Conservation (phyloP, 495 filamentous ascomycete species). For the Talaromyces thailandensis region DNA sequence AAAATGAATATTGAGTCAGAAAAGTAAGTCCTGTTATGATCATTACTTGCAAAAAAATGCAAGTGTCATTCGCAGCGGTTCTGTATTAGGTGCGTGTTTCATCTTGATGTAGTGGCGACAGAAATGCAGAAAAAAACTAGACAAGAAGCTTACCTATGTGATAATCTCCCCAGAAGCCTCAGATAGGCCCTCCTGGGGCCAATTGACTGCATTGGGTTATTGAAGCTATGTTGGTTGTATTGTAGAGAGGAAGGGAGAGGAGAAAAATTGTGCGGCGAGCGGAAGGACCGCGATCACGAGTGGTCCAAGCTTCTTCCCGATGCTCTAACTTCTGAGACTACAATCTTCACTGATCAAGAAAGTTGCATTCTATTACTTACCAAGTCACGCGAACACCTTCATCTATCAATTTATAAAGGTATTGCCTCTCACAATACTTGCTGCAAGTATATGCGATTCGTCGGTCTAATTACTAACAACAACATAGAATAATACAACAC, state of each 20-base stretch:
- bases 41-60: conserved; percentile 25
- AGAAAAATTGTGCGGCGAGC: conserved; percentile 12
- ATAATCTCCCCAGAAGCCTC: conserved; percentile 13
- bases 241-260: conserved; percentile 11
- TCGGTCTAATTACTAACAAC: neutral
- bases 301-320: conserved; percentile 25
- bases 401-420: neutral
- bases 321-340: neutral
- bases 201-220: conserved; percentile 28
- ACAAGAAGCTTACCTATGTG: conserved; percentile 23
- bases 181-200: conserved; percentile 23
- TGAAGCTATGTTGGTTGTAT: conserved; percentile 4
- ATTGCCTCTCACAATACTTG: neutral
- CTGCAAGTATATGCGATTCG: neutral
- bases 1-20: conserved; percentile 11
- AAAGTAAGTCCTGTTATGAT: conserved; percentile 25
- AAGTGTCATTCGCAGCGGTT: conserved; percentile 96
- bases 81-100: conserved; percentile 46
- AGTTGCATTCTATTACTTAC: neutral
- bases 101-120: conserved; percentile 28
- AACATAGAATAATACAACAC: neutral
- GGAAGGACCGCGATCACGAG: conserved; percentile 17
- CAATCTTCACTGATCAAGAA: neutral
- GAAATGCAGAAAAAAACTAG: conserved; percentile 8
- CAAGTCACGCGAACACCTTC: neutral